These are phyloP conservation scores for Magnusiomyces suaveolens DNA, from an alignment of 1,139 yeast genomes.

Conservation along the genomic window DNA sequence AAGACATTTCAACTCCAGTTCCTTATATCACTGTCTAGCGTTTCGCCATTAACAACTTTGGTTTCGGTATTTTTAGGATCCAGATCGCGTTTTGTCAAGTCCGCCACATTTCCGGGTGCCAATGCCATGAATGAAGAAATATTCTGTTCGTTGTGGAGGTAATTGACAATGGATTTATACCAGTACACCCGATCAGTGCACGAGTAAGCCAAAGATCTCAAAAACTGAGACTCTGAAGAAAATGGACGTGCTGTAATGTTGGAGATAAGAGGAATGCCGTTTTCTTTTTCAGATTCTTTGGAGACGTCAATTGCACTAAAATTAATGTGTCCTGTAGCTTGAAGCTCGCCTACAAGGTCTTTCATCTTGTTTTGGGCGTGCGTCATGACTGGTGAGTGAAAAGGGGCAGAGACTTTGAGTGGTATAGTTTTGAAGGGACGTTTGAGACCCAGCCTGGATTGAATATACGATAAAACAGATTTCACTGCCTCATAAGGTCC, in stretches of 20 bases:
- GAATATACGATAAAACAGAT: constrained; percentile 7
- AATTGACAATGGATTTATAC: constrained; percentile 24
- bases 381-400: constrained; percentile 39
- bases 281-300: not conserved
- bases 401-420: constrained; percentile 46
- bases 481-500: constrained; percentile 25
- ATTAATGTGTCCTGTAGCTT: constrained; percentile 12
- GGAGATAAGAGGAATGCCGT: constrained; percentile 24
- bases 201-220: constrained; percentile 21
- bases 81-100: constrained; percentile 12
- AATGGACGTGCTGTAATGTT: constrained; percentile 31
- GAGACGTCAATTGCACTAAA: constrained; percentile 10
- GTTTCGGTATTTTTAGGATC: constrained; percentile 1
- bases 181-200: constrained; percentile 30
- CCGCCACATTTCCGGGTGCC: constrained; percentile 26
- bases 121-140: constrained; percentile 21
- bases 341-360: constrained; percentile 14
- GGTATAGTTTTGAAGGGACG: constrained; percentile 27
- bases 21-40: constrained; percentile 2
- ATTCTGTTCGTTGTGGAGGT: constrained; percentile 12
- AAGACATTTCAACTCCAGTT: not conserved
- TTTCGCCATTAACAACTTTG: constrained; percentile 4
- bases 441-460: constrained; percentile 8
- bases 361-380: constrained; percentile 32
- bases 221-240: constrained; percentile 24